Conservation (phyloP, 2,329 filamentous ascomycete genomes). For the Stenocarpella maydis region DNA sequence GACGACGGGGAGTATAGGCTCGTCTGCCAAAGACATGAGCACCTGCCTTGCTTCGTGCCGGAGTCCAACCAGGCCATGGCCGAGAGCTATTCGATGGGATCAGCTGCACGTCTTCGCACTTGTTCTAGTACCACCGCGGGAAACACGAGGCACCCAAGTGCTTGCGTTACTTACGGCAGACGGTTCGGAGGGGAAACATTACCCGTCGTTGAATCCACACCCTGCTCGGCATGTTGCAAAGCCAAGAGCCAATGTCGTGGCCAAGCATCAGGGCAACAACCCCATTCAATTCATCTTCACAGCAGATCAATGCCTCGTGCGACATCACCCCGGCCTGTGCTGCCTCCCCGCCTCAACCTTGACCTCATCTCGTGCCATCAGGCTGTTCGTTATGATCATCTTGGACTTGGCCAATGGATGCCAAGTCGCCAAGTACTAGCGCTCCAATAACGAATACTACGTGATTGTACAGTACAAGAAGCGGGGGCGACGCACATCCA, state of each 20-base stretch:
- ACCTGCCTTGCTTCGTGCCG: slow-evolving; percentile 53
- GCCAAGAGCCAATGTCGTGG: slow-evolving; percentile 18
- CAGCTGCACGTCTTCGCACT: neutral
- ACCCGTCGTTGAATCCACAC: neutral
- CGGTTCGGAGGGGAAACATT: too few species aligned
- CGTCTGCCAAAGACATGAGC: slow-evolving; percentile 55
- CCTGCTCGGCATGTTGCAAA: neutral
- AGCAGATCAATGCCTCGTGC: too few species aligned
- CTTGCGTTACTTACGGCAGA: neutral
- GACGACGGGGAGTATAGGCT: slow-evolving; percentile 53
- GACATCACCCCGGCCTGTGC: neutral
- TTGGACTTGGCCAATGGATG: slow-evolving; percentile 11
- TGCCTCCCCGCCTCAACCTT: neutral
- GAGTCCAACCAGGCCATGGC: slow-evolving; percentile 61
- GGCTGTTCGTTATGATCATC: slow-evolving; percentile 3
- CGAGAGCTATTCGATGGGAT: slow-evolving; percentile 58
- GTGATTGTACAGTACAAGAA: slow-evolving; percentile 13
- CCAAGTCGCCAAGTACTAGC: slow-evolving; percentile 19
- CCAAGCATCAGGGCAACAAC: too few species aligned
- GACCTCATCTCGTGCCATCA: slow-evolving; percentile 17
- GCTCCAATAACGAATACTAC: slow-evolving; percentile 14
- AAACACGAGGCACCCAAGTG: too few species aligned
- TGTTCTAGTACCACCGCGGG: neutral
- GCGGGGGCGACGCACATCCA: neutral
- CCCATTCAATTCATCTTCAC: too few species aligned